Evolutionary conservation across 2,329 filamentous ascomycete species (phyloP), one percentile per base, ranked within the genome.

Genomic region (Colletotrichum eremochloae): DNA sequence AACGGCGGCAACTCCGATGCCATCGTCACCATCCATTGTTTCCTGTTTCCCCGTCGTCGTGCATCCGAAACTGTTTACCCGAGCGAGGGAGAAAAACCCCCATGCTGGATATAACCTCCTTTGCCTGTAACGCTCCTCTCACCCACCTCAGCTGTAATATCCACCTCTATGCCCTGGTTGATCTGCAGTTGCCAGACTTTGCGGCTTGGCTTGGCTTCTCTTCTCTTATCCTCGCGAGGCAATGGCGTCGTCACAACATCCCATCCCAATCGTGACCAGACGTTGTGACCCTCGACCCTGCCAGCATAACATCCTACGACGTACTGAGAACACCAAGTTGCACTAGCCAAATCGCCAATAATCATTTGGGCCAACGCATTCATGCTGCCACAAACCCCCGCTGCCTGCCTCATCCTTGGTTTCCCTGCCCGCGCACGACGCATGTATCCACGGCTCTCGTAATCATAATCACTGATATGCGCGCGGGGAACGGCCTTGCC

Each of bases 401-500:
- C 14, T 18, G 29, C 20, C 14, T 18, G 29, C 20, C 44, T 46
- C 44, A 20, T 65, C 15, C 63, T 44, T 5, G 8, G 24, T 18
- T 42, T 42, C 14, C 24, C 31, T 24, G 44, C 36, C 55, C 64
- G 18, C 55, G 48, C 31, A 60, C 40, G 14, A 46, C 38, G 36
- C 58, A 65, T 38, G 38, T 46, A 61, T 50, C 24, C 18, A 50
- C 55, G 36, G 20, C 57, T 40, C 46, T 68, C 52, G 20, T 18
- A 68, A 52, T 63, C 69, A 50, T 18, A 68, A 52, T 63, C 69
- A 50, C 60, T 66, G 67, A 70, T 56, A 40, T 48, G 70, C 60
- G 56, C 61, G 71, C 67, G 71, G 53, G 70, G 56, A 52, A 71
- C 48, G 62, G 71, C 61, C 67, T 36, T 68, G 65, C 52, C 46